Percentiles rank a stretch among this genome's conserved stretches.
These are phyloP conservation scores for Volutella citrinella DNA, from an alignment of 2,329 filamentous ascomycete genomes.

Conservation along the genomic window DNA sequence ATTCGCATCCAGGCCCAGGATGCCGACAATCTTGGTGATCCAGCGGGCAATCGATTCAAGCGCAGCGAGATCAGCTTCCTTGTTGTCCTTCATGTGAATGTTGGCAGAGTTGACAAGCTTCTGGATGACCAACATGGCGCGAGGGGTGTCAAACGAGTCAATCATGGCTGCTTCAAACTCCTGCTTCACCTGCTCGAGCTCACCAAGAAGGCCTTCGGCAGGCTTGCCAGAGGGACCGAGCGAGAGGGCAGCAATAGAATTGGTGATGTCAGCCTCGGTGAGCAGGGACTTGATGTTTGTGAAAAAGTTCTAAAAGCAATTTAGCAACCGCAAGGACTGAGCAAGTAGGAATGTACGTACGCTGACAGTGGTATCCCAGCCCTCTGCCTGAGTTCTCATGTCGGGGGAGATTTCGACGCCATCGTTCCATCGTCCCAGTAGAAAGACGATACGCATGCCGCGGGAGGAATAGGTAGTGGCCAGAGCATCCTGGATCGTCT, in stretches of 20 bases:
- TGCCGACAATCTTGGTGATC: slow-evolving; percentile 79
- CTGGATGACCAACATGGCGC: slow-evolving; percentile 73
- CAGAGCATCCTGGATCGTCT: slow-evolving; percentile 84
- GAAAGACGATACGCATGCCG: slow-evolving; percentile 78
- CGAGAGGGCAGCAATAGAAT: slow-evolving; percentile 36
- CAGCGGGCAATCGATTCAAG: slow-evolving; percentile 65
- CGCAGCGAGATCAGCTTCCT: slow-evolving; percentile 43
- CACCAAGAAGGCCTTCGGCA: slow-evolving; percentile 33
- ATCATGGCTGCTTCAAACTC: slow-evolving; percentile 60
- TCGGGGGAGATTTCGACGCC: slow-evolving; percentile 88
- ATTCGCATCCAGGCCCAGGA: slow-evolving; percentile 74
- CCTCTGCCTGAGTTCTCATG: slow-evolving; percentile 68
- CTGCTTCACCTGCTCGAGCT: slow-evolving; percentile 51
- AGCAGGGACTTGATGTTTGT: slow-evolving; percentile 54
- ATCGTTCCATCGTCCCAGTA: slow-evolving; percentile 86
- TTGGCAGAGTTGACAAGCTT: slow-evolving; percentile 79
- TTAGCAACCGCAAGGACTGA: neutral
- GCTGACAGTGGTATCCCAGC: slow-evolving; percentile 78
- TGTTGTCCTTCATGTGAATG: slow-evolving; percentile 48
- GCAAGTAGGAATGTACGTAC: slow-evolving; percentile 33
- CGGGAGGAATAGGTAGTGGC: slow-evolving; percentile 68
- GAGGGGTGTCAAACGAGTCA: slow-evolving; percentile 86
- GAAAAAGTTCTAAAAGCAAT: slow-evolving; percentile 51
- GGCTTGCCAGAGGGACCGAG: slow-evolving; percentile 30
- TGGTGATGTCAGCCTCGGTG: slow-evolving; percentile 38